These are phyloP conservation scores for Helotiales sp. DNA, from an alignment of 2,329 filamentous ascomycete species.

Conservation along the genomic window DNA sequence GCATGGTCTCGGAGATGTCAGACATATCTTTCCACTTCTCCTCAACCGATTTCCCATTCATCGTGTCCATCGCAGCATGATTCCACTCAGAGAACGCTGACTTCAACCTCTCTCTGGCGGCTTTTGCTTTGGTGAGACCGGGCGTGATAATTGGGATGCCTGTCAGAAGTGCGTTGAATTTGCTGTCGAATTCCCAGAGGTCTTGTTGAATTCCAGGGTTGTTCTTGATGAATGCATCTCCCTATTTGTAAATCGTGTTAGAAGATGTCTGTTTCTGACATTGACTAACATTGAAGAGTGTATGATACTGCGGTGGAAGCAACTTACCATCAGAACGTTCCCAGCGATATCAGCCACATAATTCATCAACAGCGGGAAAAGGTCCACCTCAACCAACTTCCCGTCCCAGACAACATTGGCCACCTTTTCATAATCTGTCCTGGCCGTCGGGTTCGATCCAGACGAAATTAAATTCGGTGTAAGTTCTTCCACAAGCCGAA, in stretches of 20 bases:
- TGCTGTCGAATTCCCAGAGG: conserved; percentile 56
- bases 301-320: background rate
- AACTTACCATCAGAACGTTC: conserved; percentile 50
- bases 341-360: conserved; percentile 57
- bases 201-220: conserved; percentile 57
- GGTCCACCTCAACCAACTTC: conserved; percentile 53
- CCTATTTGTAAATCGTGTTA: background rate
- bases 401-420: conserved; percentile 48
- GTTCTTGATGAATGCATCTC: conserved; percentile 53
- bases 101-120: conserved; percentile 48
- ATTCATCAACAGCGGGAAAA: conserved; percentile 56
- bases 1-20: conserved; percentile 47
- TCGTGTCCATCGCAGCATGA: conserved; percentile 46
- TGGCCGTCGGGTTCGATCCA: conserved; percentile 60
- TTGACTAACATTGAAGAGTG: background rate
- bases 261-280: too few relatives aligned
- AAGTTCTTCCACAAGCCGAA: conserved; percentile 47
- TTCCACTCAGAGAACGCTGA: conserved; percentile 48
- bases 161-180: conserved; percentile 55
- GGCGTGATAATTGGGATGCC: conserved; percentile 60
- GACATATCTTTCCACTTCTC: conserved; percentile 51
- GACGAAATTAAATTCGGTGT: conserved; percentile 61
- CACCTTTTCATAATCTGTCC: conserved; percentile 61
- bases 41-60: conserved; percentile 47
- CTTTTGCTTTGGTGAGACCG: conserved; percentile 51